Evolutionary conservation across 2,329 filamentous ascomycete genomes (phyloP).

Genomic region (Alternaria novae-zelandiae): DNA sequence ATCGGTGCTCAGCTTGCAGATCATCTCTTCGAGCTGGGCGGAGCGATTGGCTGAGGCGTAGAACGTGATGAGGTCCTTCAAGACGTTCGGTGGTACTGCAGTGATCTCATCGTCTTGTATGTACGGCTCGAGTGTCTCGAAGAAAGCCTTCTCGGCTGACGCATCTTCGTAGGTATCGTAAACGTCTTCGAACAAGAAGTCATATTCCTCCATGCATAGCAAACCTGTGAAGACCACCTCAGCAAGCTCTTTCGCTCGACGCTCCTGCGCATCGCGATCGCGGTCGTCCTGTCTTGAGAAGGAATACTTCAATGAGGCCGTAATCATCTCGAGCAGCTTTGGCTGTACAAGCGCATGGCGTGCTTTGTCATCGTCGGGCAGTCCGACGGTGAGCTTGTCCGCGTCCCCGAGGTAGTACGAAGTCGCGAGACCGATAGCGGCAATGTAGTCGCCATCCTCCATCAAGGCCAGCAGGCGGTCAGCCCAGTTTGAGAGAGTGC

Average conservation of each 20-base stretch:
- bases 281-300: constrained; percentile 69
- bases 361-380: constrained; percentile 80
- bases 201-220: constrained; percentile 74
- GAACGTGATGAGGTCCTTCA: constrained; percentile 84
- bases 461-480: constrained; percentile 91
- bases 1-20: constrained; percentile 87
- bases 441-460: constrained; percentile 95
- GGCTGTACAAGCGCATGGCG: constrained; percentile 85
- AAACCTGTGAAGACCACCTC: constrained; percentile 85
- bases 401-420: constrained; percentile 89
- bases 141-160: constrained; percentile 74
- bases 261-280: constrained; percentile 58
- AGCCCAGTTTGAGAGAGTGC: constrained; percentile 94
- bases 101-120: constrained; percentile 80
- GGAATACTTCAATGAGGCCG: constrained; percentile 86
- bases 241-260: constrained; percentile 76
- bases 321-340: constrained; percentile 91
- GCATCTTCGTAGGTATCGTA: constrained; percentile 89
- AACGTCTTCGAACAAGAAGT: constrained; percentile 89
- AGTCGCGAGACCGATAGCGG: constrained; percentile 86
- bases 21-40: constrained; percentile 85
- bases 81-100: constrained; percentile 77
- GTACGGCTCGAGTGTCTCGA: constrained; percentile 87
- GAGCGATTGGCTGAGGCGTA: constrained; percentile 79
- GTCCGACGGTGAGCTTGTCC: constrained; percentile 92